A percentile compares a stretch with the other conserved stretches of the same genome.
phyloP scores from a whole-genome alignment of 2,329 filamentous ascomycete species.

The Rhynchosporium secalis region DNA sequence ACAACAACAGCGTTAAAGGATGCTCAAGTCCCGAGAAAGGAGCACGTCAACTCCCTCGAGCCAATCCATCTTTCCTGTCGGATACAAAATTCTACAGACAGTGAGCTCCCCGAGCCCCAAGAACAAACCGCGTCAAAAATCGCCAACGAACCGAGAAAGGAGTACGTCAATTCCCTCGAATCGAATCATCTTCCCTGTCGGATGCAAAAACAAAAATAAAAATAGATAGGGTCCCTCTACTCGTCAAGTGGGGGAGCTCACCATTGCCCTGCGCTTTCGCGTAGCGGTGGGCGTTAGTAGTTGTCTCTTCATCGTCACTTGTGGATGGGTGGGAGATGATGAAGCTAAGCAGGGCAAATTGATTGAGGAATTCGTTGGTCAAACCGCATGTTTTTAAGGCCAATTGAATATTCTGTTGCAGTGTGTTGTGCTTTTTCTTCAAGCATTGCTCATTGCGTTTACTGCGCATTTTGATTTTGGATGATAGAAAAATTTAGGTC shows the following conservation, averaged over 20 bases:
- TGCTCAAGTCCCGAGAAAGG: background rate
- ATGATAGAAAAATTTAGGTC: no score
- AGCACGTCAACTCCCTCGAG: background rate
- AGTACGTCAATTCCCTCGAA: no score
- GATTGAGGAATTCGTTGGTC: no score
- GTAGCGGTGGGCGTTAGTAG: slow-evolving; percentile 9
- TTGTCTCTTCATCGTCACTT: background rate
- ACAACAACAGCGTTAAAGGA: background rate
- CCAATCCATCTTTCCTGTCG: background rate
- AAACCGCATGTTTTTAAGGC: no score
- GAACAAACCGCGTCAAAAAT: no score
- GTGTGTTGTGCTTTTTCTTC: no score
- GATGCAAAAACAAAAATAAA: background rate
- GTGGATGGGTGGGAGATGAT: background rate
- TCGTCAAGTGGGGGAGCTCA: background rate
- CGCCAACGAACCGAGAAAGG: no score
- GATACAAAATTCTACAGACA: no score
- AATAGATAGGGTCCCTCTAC: slow-evolving; percentile 1
- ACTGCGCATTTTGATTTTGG: no score
- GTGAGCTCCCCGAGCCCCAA: no score
- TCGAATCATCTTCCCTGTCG: slow-evolving; percentile 5
- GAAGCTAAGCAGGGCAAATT: slow-evolving; percentile 10
- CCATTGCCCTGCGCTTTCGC: slow-evolving; percentile 9
- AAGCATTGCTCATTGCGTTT: no score
- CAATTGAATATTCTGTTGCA: no score